These are phyloP conservation scores for Berberis thunbergii DNA, from an alignment of 164 flowering plant species.

Conservation along the genomic window DNA sequence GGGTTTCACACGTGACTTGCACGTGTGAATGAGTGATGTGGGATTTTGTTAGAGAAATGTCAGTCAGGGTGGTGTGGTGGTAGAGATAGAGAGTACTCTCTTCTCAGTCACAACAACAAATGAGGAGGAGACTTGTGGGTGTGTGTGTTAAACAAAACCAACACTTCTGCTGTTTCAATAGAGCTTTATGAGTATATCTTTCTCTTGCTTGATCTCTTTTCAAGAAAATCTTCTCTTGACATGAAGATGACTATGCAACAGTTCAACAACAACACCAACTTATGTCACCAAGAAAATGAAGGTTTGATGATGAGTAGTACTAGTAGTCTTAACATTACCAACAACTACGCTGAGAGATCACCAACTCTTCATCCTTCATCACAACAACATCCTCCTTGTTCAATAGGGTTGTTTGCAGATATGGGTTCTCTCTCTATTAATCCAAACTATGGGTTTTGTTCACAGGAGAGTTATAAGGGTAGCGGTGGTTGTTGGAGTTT, in stretches of 20 bases:
- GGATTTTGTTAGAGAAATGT: constrained; percentile 9
- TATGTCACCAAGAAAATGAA: constrained; percentile 24
- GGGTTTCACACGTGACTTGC: constrained; percentile 20
- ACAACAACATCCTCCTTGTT: constrained; percentile 6
- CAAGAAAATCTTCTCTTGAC: constrained; percentile 7
- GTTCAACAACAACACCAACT: constrained; percentile 19
- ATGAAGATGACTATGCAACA: constrained; percentile 43
- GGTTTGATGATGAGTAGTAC: constrained; percentile 18
- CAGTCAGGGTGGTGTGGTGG: constrained; percentile 22
- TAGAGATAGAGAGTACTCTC: constrained; percentile 1
- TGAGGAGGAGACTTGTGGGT: constrained; percentile 28
- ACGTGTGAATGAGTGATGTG: constrained; percentile 22
- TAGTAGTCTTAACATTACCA: constrained; percentile 14
- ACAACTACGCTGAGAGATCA: constrained; percentile 8
- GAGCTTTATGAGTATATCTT: constrained; percentile 7
- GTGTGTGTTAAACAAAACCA: constrained; percentile 21
- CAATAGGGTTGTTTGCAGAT: constrained; percentile 47
- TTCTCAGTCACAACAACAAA: neutral
- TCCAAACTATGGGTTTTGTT: constrained; percentile 29
- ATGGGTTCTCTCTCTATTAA: constrained; percentile 45
- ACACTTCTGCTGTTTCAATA: constrained; percentile 20
- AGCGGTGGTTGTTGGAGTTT: constrained; percentile 20
- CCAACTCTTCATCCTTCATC: neutral
- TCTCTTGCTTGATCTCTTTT: neutral
- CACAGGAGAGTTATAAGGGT: constrained; percentile 25